Conservation (phyloP, 2,329 filamentous ascomycete species). For the Chaetomium olivaceum region DNA sequence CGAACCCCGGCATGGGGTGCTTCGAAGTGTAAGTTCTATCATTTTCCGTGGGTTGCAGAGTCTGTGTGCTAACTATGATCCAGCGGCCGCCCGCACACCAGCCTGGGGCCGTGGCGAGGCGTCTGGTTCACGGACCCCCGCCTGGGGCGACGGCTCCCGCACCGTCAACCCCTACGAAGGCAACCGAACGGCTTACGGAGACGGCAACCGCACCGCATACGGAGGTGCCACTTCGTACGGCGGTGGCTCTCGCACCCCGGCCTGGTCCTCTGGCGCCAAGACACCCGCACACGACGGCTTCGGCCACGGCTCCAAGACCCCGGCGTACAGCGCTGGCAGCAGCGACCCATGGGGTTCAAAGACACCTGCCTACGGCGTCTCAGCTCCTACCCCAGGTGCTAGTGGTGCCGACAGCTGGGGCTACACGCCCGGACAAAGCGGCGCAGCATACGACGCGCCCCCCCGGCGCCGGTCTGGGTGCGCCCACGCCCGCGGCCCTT, state of each 20-base stretch:
- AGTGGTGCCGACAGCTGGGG: slow-evolving; percentile 62
- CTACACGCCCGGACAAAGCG: slow-evolving; percentile 54
- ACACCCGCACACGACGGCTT: slow-evolving; percentile 68
- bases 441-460: slow-evolving; percentile 65
- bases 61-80: slow-evolving; percentile 23
- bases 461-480: slow-evolving; percentile 58
- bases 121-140: slow-evolving; percentile 65
- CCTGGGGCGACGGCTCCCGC: slow-evolving; percentile 68
- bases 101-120: slow-evolving; percentile 60
- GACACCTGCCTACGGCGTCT: slow-evolving; percentile 71
- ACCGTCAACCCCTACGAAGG: slow-evolving; percentile 73
- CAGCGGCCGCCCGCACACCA: slow-evolving; percentile 61
- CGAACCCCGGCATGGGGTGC: slow-evolving; percentile 76
- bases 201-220: slow-evolving; percentile 77
- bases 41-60: too few species aligned
- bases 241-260: slow-evolving; percentile 69
- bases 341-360: slow-evolving; percentile 70
- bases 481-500: slow-evolving; percentile 62
- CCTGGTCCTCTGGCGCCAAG: slow-evolving; percentile 76
- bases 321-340: slow-evolving; percentile 52
- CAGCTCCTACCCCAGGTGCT: slow-evolving; percentile 59
- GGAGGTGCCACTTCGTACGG: slow-evolving; percentile 72
- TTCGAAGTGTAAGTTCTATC: slow-evolving; percentile 59
- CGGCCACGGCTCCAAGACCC: slow-evolving; percentile 67
- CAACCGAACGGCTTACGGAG: slow-evolving; percentile 75